Evolutionary conservation across 1,284 basidiomycete genomes (phyloP).

Genomic region (Rhodotorula sp.): DNA sequence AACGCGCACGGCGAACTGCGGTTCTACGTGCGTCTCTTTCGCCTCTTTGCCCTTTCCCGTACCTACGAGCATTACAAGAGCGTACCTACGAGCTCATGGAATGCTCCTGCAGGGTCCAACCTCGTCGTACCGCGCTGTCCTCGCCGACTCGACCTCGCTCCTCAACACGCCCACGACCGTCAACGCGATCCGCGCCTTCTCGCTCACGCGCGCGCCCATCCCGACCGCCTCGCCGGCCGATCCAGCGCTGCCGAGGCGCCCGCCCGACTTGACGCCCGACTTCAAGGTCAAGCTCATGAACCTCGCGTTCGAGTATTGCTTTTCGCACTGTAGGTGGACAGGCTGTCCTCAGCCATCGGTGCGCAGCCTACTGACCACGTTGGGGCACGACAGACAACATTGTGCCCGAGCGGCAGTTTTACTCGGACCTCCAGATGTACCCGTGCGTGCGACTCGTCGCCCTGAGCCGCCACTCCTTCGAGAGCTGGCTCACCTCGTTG

Average conservation of each 20-base stretch:
- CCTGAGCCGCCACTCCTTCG: background rate
- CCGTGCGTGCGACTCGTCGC: slow-evolving; percentile 8
- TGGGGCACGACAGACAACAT: slow-evolving; percentile 13
- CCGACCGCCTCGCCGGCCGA: slow-evolving; percentile 34
- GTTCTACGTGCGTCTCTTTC: slow-evolving; percentile 26
- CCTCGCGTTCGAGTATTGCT: slow-evolving; percentile 39
- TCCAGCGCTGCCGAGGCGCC: slow-evolving; percentile 26
- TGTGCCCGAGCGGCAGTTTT: slow-evolving; percentile 36
- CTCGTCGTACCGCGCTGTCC: slow-evolving; percentile 30
- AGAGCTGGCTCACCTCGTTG: too few relatives aligned
- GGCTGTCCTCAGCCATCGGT: too few relatives aligned
- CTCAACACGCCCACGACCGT: slow-evolving; percentile 17
- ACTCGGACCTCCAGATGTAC: slow-evolving; percentile 27
- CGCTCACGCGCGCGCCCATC: slow-evolving; percentile 39
- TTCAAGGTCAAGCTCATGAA: slow-evolving; percentile 30
- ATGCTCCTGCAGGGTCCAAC: slow-evolving; percentile 21
- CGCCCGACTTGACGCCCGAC: slow-evolving; percentile 33
- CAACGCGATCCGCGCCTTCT: slow-evolving; percentile 35
- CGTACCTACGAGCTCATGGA: too few relatives aligned
- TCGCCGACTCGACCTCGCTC: slow-evolving; percentile 12
- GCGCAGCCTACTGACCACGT: background rate
- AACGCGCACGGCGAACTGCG: slow-evolving; percentile 40
- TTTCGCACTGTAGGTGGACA: slow-evolving; percentile 25
- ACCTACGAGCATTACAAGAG: background rate
- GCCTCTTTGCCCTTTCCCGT: background rate